These are phyloP conservation scores for Apiospora arundinis DNA, from an alignment of 2,329 filamentous ascomycete genomes.

Conservation along the genomic window DNA sequence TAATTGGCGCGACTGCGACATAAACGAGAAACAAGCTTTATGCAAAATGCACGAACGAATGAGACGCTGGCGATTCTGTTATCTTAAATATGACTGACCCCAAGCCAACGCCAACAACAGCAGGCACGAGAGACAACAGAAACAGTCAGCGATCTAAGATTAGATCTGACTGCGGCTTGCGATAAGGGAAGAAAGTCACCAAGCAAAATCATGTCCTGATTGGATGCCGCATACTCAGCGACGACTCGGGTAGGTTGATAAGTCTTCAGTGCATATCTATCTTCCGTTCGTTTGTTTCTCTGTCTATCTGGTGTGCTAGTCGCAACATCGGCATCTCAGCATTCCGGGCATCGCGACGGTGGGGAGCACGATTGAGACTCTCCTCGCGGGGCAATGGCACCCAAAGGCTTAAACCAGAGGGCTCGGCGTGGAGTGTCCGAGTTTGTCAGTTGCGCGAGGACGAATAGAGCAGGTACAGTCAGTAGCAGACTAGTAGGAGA, in stretches of 20 bases:
- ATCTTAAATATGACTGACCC: conserved; percentile 2
- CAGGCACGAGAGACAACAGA: no score
- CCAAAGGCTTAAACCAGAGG: not conserved
- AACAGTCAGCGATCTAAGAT: conserved; percentile 7
- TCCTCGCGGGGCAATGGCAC: not conserved
- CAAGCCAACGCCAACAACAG: not conserved
- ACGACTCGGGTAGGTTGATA: not conserved
- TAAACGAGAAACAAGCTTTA: conserved; percentile 14
- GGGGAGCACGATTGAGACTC: not conserved
- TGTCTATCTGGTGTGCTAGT: not conserved
- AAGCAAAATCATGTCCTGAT: not conserved
- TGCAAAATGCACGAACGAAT: not conserved
- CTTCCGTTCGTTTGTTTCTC: not conserved
- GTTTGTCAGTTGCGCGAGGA: not conserved
- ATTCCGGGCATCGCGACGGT: no score
- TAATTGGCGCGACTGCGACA: not conserved
- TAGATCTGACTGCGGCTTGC: not conserved
- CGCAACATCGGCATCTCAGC: not conserved
- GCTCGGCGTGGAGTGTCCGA: not conserved
- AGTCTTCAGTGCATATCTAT: not conserved
- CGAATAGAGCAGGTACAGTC: not conserved
- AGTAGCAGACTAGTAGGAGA: not conserved
- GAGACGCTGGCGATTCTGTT: not conserved
- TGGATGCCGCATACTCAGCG: not conserved
- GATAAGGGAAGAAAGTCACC: not conserved